Percentiles rank a stretch among this genome's conserved stretches.
phyloP scores from a whole-genome alignment of 1,284 basidiomycete genomes.

The Pholiota adiposa region DNA sequence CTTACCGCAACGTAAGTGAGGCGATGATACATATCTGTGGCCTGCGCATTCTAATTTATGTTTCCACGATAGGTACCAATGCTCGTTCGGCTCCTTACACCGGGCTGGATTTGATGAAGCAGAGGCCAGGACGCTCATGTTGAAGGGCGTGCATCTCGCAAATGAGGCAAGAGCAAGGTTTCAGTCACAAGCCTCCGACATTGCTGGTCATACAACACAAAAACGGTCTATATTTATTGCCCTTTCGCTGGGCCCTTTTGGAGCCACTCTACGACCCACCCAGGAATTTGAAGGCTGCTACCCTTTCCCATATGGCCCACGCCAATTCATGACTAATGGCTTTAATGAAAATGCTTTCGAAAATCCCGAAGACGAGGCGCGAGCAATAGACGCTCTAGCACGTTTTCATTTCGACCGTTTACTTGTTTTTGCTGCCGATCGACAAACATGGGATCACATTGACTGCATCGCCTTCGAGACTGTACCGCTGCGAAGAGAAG shows the following conservation, averaged over 20 bases:
- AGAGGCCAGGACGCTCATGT: constrained; percentile 55
- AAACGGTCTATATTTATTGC: constrained; percentile 46
- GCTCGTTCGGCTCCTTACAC: constrained; percentile 57
- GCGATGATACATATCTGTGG: neutral
- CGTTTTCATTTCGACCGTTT: constrained; percentile 75
- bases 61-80: constrained; percentile 59
- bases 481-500: constrained; percentile 70
- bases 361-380: constrained; percentile 31
- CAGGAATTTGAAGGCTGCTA: constrained; percentile 80
- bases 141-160: constrained; percentile 58
- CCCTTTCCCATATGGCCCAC: constrained; percentile 76
- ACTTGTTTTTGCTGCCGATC: constrained; percentile 51
- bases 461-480: constrained; percentile 83
- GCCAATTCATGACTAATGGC: constrained; percentile 35
- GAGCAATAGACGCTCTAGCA: constrained; percentile 57
- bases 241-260: constrained; percentile 77
- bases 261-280: constrained; percentile 66
- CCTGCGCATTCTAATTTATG: neutral
- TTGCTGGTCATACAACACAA: constrained; percentile 28
- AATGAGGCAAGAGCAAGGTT: constrained; percentile 46
- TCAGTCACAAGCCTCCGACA: constrained; percentile 25
- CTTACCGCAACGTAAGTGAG: constrained; percentile 63
- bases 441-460: constrained; percentile 57
- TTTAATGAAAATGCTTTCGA: constrained; percentile 49
- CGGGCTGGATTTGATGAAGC: constrained; percentile 51